Evolutionary conservation across 805 yeast species (phyloP).

Genomic region (Wickerhamomyces subpelliculosus): DNA sequence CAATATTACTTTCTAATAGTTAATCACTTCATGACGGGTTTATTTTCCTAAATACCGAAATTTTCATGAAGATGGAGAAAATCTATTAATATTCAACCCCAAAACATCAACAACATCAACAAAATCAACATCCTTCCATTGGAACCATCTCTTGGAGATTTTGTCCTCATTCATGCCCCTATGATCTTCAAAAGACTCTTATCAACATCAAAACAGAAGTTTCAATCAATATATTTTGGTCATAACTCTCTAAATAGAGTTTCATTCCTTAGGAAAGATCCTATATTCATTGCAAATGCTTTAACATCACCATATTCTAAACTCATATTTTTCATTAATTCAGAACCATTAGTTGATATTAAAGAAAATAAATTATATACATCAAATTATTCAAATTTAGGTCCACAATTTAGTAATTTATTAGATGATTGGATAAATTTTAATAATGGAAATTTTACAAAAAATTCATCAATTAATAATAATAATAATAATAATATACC

Average conservation of each 20-base stretch:
- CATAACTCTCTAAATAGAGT: slow-evolving; percentile 46
- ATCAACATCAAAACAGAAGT: background rate
- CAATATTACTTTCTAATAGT: too few species aligned
- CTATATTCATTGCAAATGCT: slow-evolving; percentile 38
- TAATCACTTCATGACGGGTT: too few species aligned
- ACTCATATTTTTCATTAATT: slow-evolving; percentile 29
- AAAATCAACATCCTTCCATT: too few species aligned
- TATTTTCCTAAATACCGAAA: too few species aligned
- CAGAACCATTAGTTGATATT: slow-evolving; percentile 21
- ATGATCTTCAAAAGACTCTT: background rate
- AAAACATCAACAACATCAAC: too few species aligned
- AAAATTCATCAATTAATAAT: slow-evolving; percentile 11
- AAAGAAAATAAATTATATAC: slow-evolving; percentile 4
- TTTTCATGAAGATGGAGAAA: too few species aligned
- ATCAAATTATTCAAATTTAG: slow-evolving; percentile 11
- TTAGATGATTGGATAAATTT: slow-evolving; percentile 18
- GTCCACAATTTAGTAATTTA: slow-evolving; percentile 5
- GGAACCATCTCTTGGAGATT: too few species aligned
- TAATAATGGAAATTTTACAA: slow-evolving; percentile 6
- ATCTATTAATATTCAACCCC: too few species aligned
- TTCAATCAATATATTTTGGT: slow-evolving; percentile 33
- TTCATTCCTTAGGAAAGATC: slow-evolving; percentile 47
- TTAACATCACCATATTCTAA: slow-evolving; percentile 37
- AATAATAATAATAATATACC: too few species aligned
- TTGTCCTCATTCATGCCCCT: too few species aligned